Base-by-base conservation (phyloP, 306 rosid genomes). In the Adenanthera pavonina region DNA sequence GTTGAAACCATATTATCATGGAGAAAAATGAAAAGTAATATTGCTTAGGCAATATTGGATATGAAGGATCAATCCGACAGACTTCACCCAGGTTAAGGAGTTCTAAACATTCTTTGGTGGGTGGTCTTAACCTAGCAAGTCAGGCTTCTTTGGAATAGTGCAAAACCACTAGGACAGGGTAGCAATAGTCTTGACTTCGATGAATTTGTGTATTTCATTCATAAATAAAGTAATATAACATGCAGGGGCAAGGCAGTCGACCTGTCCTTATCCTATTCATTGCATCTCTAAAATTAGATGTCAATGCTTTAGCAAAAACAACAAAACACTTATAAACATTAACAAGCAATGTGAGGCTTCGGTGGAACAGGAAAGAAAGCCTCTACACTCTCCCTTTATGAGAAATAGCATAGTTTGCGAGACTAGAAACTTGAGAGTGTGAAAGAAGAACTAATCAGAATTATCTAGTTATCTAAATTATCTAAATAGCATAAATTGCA, bases 101-200 rank as follows among this genome's bases (percentile, higher is more conserved):
- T 17, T 64, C 60, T 20, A 20, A 70, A 47, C 30, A 54, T 40
- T 65, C n/a, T 33, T 51, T 25, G n/a, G 20, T 34, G 10, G 59
- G 66, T 69, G n/a, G 67, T 38, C 17, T 60, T 71, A 48, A 56
- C 72, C 43, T 77, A 77, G 44, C 72, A 78, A 85, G 76, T 77
- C 25, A 48, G 51, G 25, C 59, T 68, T 49, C 48, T 72, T 8
- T 9, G 71, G 35, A 40, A 25, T 25, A 76, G 76, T 71, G 48
- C 19, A 77, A 65, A 67, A 77, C 74, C 41, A 48, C 64, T 68
- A 35, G 64, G 8, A 65, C 72, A 76, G 8, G 6, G 46, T 69
- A 72, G 13, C 74, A 67, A 12, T 35, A 19, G 41, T 77, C 83
- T 35, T 30, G 51, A 44, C 20, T 67, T 17, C 67, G 16, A 61